phyloP scores from a whole-genome alignment of 208 protist species.

The Acanthamoeba rhysodes region DNA sequence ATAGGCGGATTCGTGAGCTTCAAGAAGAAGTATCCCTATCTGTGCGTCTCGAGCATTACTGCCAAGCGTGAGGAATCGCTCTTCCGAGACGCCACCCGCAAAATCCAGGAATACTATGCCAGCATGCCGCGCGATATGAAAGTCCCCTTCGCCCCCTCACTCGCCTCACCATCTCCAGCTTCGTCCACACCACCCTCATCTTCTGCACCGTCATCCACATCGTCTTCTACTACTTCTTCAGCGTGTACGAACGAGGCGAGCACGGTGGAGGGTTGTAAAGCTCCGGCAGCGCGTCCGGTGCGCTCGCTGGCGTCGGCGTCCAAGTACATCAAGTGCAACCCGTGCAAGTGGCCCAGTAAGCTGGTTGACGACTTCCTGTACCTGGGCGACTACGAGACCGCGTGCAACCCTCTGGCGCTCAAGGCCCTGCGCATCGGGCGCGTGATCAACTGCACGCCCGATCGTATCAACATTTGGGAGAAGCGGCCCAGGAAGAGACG shows the following conservation, averaged over 20 bases:
- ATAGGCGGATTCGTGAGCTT: background rate
- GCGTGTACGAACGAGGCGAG: background rate
- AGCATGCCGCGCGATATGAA: background rate
- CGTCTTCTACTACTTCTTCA: background rate
- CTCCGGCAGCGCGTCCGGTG: background rate
- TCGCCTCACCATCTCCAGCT: background rate
- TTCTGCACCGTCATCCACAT: background rate
- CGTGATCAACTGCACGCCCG: conserved; percentile 14
- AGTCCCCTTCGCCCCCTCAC: background rate
- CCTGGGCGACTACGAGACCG: conserved; percentile 29
- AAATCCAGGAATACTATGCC: conserved; percentile 29
- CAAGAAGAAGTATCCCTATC: conserved; percentile 1
- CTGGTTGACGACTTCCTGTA: conserved; percentile 9
- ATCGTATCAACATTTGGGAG: conserved; percentile 15
- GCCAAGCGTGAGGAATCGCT: conserved; percentile 5
- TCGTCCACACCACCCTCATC: background rate
- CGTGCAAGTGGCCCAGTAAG: conserved; percentile 14
- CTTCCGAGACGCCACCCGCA: conserved; percentile 2
- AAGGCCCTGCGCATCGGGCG: background rate
- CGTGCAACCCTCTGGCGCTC: conserved; percentile 1
- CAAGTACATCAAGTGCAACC: conserved; percentile 2
- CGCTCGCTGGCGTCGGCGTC: background rate
- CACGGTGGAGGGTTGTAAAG: background rate
- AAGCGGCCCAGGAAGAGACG: background rate
- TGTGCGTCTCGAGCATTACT: conserved; percentile 12